Percentiles rank a stretch among this genome's conserved stretches.
phyloP scores from a whole-genome alignment of 2,329 filamentous ascomycete species.

The Neurospora sp. region DNA sequence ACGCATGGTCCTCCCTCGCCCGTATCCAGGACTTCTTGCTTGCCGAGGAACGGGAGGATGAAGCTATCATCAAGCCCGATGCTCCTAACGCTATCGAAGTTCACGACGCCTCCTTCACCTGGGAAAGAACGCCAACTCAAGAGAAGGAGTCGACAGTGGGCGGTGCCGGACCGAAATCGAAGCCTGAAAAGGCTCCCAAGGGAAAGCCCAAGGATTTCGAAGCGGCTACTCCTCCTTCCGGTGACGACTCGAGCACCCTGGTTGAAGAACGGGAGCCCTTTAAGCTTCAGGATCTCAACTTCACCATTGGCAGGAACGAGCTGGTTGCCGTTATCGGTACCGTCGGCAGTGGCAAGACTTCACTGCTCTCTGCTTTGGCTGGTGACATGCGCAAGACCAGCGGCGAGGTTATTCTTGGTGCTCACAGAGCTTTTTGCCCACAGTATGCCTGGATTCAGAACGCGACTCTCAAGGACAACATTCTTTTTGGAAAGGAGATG shows the following conservation, averaged over 20 bases:
- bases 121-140: constrained; percentile 60
- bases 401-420: constrained; percentile 66
- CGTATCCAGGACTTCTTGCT: constrained; percentile 83
- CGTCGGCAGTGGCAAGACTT: constrained; percentile 88
- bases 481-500: constrained; percentile 75
- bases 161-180: constrained; percentile 33
- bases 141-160: constrained; percentile 40
- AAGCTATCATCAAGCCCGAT: constrained; percentile 46
- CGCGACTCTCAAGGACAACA: constrained; percentile 76
- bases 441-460: constrained; percentile 99
- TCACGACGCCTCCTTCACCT: constrained; percentile 69
- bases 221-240: constrained; percentile 32
- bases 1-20: constrained; percentile 75
- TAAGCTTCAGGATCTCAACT: constrained; percentile 57
- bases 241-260: constrained; percentile 44
- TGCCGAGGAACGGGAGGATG: constrained; percentile 74
- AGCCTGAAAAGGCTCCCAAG: constrained; percentile 29
- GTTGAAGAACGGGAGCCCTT: constrained; percentile 58
- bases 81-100: constrained; percentile 63
- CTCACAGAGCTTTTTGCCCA: constrained; percentile 79
- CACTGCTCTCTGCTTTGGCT: constrained; percentile 76
- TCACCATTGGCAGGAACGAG: constrained; percentile 63
- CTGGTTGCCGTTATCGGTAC: constrained; percentile 76
- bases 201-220: constrained; percentile 23
- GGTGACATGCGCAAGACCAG: constrained; percentile 85